Base-by-base conservation (phyloP, 2,329 filamentous ascomycete genomes). In the Penicillium sclerotigenum region DNA sequence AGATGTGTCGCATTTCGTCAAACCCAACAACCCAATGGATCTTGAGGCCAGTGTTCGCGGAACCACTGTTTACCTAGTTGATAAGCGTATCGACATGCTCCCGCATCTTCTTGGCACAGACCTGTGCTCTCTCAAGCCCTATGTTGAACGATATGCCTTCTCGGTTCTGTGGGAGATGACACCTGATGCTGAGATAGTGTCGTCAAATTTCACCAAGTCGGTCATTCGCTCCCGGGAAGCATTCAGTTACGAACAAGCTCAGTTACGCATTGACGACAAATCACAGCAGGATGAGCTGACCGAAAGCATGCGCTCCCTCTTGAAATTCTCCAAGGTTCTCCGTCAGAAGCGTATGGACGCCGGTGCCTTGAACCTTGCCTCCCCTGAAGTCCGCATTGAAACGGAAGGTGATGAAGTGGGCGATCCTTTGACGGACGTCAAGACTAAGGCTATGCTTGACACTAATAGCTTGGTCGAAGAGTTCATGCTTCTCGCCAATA, bases 1-100 rank as follows among this genome's bases (percentile, higher is more conserved):
- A 28, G 94, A 99, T 73, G 94, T 99, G n/a, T 97, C 94, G 10
- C 89, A 99, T 76, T 99, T 99, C 70, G 94, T 99, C 68, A 96
- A 94, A 75, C 92, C 95, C 26, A 91, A 90, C 73, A 99, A 93
- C 68, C 88, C 94, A 52, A 99, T 99, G 94, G 95, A 99, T 71
- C 84, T 87, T 46, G 94, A 99, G 76, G 94, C 94, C 3, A 94
- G 91, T 69, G 85, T 96, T 68, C 88, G 94, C 67, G 94, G 94
- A 59, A 97, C 94, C 5, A 97, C 93, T 0, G 94, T 99, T 28
- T 99, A 99, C 72, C 81, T 99, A 16, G 94, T 99, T 3, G 94
- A 99, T 75, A 99, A 99, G 81, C 91, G 94, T 67, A 99, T 99
- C 67, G 95, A 99, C 79, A 99, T 99, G 95, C 82, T 99, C 73